Evolutionary conservation across 805 yeast species (phyloP), one percentile per base, ranked within the genome.

Genomic region (Wickerhamiella brachini): DNA sequence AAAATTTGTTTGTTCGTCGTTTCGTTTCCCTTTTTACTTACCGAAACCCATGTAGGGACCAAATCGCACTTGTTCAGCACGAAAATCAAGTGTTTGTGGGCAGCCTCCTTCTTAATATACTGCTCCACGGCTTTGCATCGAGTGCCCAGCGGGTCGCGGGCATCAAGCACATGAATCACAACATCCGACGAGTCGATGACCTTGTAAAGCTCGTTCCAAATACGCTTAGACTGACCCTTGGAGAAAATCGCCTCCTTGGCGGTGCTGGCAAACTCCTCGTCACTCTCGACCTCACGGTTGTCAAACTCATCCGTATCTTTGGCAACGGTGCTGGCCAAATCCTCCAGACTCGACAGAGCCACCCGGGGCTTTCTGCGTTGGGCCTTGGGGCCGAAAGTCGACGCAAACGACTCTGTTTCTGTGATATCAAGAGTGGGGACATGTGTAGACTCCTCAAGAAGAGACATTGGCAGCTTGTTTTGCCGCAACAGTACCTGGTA

Each of bases 21-120:
- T 45, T 24, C n/a, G 15, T 37, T 34, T 47, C 43, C 18, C 24
- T 26, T 12, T 41, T 18, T 58, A 88, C 97, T 78, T 87, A 89
- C 97, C 63, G 97, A 97, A 63, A 87, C 97, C 97, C 97, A 90
- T 46, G 96, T 90, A 57, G 98, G 98, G 49, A 90, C 96, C 63
- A 90, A 79, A 74, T 90, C 98, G 78, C 97, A 89, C 76, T 90
- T 90, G 78, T 90, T 90, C 70, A 90, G 72, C 52, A 93, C 95
- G 65, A 83, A 89, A 59, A 90, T 83, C 72, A 90, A 75, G 74
- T 93, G 98, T 71, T 90, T 90, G 66, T 93, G 98, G 13, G 97
- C 86, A 64, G 95, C 88, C 70, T 90, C 98, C 58, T 85, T 90
- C 60, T 77, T 79, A 66, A 90, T 86, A 65, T 87, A 89, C 62